Conservation (phyloP, 2,329 filamentous ascomycete species). For the Calcarisporium arbuscula region DNA sequence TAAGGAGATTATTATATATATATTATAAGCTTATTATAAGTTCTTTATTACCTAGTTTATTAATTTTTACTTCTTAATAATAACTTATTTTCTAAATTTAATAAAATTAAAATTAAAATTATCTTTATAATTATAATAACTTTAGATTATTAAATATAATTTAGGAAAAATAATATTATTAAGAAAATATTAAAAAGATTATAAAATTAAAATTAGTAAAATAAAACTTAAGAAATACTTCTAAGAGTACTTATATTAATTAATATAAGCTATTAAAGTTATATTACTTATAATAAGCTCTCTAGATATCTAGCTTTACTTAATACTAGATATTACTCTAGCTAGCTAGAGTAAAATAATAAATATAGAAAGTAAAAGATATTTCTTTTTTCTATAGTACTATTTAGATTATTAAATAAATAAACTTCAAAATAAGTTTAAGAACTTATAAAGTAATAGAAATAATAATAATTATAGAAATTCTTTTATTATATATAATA, state of each 20-base stretch:
- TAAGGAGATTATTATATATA: too few species aligned
- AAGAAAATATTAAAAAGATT: background rate
- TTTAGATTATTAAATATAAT: background rate
- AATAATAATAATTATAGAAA: background rate
- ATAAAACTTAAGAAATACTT: background rate
- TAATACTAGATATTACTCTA: background rate
- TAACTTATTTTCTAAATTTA: background rate
- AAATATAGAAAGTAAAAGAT: background rate
- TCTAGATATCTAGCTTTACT: background rate
- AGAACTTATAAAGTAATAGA: background rate
- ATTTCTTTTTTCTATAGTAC: background rate
- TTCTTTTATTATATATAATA: too few species aligned
- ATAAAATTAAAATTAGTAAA: background rate
- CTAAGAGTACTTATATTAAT: background rate
- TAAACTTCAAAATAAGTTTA: background rate
- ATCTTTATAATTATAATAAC: background rate
- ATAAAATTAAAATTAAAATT: background rate
- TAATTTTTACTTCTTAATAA: background rate
- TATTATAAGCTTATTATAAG: too few species aligned
- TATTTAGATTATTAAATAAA: background rate
- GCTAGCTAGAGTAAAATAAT: background rate
- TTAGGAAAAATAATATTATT: background rate
- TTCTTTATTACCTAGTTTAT: background rate
- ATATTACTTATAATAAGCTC: background rate
- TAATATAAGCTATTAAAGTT: background rate